Conservation (phyloP, 208 protist species). For the Leishmania mexicana region DNA sequence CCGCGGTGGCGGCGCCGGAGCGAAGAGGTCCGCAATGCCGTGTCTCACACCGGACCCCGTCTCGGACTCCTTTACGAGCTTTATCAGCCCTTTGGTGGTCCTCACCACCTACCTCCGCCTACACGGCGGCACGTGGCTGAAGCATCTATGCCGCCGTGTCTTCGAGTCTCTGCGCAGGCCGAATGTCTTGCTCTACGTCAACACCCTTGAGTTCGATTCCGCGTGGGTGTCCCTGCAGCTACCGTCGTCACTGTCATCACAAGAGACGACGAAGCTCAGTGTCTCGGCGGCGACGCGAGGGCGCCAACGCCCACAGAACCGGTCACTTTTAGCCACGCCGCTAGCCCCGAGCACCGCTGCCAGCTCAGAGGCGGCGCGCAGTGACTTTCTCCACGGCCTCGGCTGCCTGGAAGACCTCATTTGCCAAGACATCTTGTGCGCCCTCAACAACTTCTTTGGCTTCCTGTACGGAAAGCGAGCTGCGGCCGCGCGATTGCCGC, state of each 20-base stretch:
- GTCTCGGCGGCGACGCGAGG: not conserved
- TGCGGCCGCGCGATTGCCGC: slow-evolving; percentile 62
- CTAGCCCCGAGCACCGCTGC: not conserved
- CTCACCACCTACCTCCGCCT: slow-evolving; percentile 82
- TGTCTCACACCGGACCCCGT: slow-evolving; percentile 3
- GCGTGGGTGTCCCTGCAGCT: slow-evolving; percentile 25
- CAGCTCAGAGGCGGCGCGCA: slow-evolving; percentile 7
- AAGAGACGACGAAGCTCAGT: not conserved
- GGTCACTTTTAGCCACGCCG: not conserved
- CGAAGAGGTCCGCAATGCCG: slow-evolving; percentile 3
- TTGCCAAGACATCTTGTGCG: slow-evolving; percentile 84
- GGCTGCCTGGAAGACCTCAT: slow-evolving; percentile 77
- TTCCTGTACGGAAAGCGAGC: slow-evolving; percentile 71
- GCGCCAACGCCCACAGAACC: not conserved
- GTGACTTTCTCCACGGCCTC: slow-evolving; percentile 40
- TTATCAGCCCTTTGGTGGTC: slow-evolving; percentile 70
- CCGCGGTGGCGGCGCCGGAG: not conserved
- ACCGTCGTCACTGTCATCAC: not conserved
- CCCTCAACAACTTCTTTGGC: slow-evolving; percentile 82
- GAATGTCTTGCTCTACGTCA: slow-evolving; percentile 87
- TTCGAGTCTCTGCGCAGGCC: slow-evolving; percentile 82
- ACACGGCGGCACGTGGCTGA: slow-evolving; percentile 84
- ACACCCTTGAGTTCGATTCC: slow-evolving; percentile 67
- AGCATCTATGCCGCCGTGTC: slow-evolving; percentile 66
- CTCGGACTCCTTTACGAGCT: slow-evolving; percentile 37